Conservation (phyloP, 2,329 filamentous ascomycete genomes). For the Claviceps capensis region DNA sequence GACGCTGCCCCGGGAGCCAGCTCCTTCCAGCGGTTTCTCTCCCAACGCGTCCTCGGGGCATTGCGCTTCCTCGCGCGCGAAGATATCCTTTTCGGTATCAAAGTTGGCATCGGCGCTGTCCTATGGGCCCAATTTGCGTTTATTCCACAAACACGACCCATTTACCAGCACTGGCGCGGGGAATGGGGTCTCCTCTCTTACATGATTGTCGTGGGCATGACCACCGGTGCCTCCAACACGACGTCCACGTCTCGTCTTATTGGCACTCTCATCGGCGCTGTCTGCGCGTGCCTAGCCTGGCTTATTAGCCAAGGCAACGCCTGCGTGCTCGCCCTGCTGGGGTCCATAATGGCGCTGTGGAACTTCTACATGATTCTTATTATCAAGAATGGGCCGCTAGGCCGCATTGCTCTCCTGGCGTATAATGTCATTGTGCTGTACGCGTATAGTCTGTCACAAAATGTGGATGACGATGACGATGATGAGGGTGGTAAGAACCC, state of each 20-base stretch:
- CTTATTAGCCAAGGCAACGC: slow-evolving; percentile 60
- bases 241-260: slow-evolving; percentile 77
- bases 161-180: slow-evolving; percentile 79
- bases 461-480: slow-evolving; percentile 68
- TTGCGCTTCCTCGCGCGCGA: slow-evolving; percentile 38
- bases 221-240: slow-evolving; percentile 88
- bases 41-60: slow-evolving; percentile 30
- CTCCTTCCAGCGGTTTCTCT: slow-evolving; percentile 27
- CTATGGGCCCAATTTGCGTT: slow-evolving; percentile 86
- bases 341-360: slow-evolving; percentile 66
- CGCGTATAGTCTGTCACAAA: slow-evolving; percentile 75
- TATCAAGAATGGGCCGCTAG: slow-evolving; percentile 73
- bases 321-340: slow-evolving; percentile 62
- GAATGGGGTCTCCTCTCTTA: slow-evolving; percentile 96
- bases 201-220: slow-evolving; percentile 98
- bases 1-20: slow-evolving; percentile 36
- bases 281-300: slow-evolving; percentile 67
- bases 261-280: slow-evolving; percentile 71
- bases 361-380: slow-evolving; percentile 87
- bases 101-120: slow-evolving; percentile 81
- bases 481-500: slow-evolving; percentile 79
- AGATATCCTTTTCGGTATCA: slow-evolving; percentile 66
- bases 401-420: slow-evolving; percentile 83
- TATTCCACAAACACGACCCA: slow-evolving; percentile 59
- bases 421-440: slow-evolving; percentile 95